Conservation (phyloP, 257 asterid genomes). For the Solanum paucissectum region DNA sequence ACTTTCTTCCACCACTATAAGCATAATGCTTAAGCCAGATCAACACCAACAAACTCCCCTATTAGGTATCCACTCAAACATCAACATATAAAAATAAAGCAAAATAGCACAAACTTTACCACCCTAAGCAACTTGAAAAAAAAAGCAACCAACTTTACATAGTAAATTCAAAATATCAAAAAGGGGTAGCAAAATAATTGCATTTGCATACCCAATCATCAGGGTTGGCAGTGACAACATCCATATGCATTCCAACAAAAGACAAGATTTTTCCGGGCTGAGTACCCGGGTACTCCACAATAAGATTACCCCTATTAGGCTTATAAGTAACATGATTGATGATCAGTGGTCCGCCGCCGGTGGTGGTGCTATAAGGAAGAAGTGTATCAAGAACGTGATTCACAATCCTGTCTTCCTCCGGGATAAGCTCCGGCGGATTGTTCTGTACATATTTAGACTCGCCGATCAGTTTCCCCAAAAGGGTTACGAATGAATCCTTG, state of each 20-base stretch:
- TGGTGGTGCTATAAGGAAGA: slow-evolving; percentile 63
- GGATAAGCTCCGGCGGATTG: slow-evolving; percentile 92
- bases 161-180: not conserved
- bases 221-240: slow-evolving; percentile 91
- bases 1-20: not conserved
- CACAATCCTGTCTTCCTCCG: slow-evolving; percentile 93
- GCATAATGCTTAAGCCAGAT: not conserved
- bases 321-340: slow-evolving; percentile 72
- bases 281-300: slow-evolving; percentile 95
- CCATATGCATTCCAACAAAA: slow-evolving; percentile 99
- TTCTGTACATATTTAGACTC: slow-evolving; percentile 84
- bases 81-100: not conserved
- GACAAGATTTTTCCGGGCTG: slow-evolving; percentile 65
- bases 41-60: not conserved
- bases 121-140: not conserved
- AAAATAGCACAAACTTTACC: not conserved
- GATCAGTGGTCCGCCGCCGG: slow-evolving; percentile 78
- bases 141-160: not conserved
- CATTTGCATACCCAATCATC: slow-evolving; percentile 60
- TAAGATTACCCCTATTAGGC: slow-evolving; percentile 89
- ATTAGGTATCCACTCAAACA: not conserved
- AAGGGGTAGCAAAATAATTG: not conserved
- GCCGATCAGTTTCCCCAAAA: slow-evolving; percentile 67
- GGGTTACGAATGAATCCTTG: slow-evolving; percentile 58
- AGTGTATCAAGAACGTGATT: slow-evolving; percentile 65